phyloP scores from a whole-genome alignment of 345 rosid species.

The Hirschfeldia incana region DNA sequence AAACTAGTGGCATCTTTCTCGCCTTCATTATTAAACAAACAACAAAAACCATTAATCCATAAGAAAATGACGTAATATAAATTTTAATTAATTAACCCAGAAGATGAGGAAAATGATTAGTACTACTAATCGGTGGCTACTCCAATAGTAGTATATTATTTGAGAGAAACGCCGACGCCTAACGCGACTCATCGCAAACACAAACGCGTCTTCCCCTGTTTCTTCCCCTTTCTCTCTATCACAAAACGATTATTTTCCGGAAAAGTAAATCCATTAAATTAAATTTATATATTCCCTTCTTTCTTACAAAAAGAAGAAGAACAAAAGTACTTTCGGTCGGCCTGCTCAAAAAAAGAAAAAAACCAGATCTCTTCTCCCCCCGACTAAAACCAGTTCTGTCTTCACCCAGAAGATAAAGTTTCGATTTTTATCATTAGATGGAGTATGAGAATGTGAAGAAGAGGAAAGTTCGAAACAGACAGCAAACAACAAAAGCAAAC shows the following conservation, averaged over 20 bases:
- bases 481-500: too few species aligned
- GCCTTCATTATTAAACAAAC: conserved; percentile 3
- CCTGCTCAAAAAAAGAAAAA: conserved; percentile 9
- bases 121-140: conserved; percentile 35
- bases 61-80: conserved; percentile 16
- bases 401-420: neutral
- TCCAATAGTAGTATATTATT: neutral
- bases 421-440: neutral
- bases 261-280: neutral
- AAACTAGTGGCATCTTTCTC: conserved; percentile 28
- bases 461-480: too few species aligned
- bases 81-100: neutral
- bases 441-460: too few species aligned
- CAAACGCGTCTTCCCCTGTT: conserved; percentile 30
- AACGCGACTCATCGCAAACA: neutral
- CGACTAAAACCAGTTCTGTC: neutral
- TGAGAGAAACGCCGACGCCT: neutral
- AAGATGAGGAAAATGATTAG: conserved; percentile 16
- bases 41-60: conserved; percentile 17
- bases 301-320: neutral
- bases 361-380: conserved; percentile 34
- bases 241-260: neutral
- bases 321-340: conserved; percentile 30
- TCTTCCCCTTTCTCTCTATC: conserved; percentile 10
- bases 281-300: neutral